Conservation (phyloP, 192 early-diverging fungal species). For the Cladochytrium replicatum region DNA sequence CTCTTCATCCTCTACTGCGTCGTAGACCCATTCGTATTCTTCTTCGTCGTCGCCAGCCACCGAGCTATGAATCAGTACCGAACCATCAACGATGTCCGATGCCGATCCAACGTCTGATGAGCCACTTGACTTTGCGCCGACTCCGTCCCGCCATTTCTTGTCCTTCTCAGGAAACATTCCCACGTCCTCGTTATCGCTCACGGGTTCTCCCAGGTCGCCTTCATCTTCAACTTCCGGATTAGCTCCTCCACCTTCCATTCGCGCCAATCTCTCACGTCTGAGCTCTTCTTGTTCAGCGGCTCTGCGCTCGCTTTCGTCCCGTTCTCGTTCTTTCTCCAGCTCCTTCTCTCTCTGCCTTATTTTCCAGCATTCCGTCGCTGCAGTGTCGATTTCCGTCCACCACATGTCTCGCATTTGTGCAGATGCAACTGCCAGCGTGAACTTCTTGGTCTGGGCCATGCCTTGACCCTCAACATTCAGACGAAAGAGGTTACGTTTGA, state of each 20-base stretch:
- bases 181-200: not conserved
- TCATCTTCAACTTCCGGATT: not conserved
- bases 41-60: not conserved
- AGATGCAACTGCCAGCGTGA: not conserved
- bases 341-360: not conserved
- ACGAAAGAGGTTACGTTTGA: not conserved
- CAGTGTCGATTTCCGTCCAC: not conserved
- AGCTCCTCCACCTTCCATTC: no score
- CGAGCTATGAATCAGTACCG: no score
- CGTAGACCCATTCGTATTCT: no score
- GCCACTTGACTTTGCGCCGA: no score
- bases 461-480: not conserved
- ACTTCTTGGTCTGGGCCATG: not conserved
- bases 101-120: not conserved
- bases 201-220: not conserved
- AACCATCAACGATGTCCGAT: not conserved
- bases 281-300: not conserved
- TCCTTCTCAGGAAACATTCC: not conserved
- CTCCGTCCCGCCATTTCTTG: no score
- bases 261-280: no score
- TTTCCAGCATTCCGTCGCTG: not conserved
- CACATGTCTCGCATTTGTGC: not conserved
- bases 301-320: not conserved
- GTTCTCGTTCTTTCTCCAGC: not conserved
- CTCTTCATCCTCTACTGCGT: not conserved